These are phyloP conservation scores for Aspergillus mulundensis DNA, from an alignment of 495 filamentous ascomycete genomes.

Conservation along the genomic window DNA sequence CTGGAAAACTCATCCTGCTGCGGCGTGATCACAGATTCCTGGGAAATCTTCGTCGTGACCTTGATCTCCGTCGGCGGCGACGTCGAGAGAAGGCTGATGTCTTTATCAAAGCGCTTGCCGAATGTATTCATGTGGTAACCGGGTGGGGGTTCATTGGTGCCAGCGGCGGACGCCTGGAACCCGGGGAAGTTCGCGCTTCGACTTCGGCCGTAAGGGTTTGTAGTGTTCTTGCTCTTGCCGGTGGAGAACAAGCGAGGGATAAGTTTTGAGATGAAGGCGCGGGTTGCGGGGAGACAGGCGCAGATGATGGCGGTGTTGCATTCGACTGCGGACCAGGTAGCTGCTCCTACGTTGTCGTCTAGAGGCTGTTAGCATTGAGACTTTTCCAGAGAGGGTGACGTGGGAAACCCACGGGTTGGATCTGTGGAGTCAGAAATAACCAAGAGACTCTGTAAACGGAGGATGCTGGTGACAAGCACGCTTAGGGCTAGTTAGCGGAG, in stretches of 20 bases:
- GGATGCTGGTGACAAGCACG: conserved; percentile 51
- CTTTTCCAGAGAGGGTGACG: neutral
- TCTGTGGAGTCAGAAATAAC: conserved; percentile 40
- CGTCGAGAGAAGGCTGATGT: conserved; percentile 7
- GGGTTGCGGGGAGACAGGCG: conserved; percentile 52
- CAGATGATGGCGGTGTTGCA: conserved; percentile 56
- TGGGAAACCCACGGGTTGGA: conserved; percentile 37
- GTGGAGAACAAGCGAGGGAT: conserved; percentile 34
- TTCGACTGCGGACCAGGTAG: conserved; percentile 55
- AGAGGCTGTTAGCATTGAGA: neutral
- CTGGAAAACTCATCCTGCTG: conserved; percentile 24
- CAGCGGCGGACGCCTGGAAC: conserved; percentile 25
- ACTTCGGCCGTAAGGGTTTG: conserved; percentile 15
- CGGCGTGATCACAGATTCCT: conserved; percentile 19
- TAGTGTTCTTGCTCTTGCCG: conserved; percentile 24
- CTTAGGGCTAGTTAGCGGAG: conserved; percentile 24
- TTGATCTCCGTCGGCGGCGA: conserved; percentile 18
- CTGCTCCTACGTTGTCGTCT: conserved; percentile 51
- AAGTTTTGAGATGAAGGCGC: conserved; percentile 44
- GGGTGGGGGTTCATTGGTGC: conserved; percentile 5
- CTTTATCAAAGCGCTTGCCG: neutral
- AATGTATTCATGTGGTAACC: conserved; percentile 23
- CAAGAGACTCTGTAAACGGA: conserved; percentile 48
- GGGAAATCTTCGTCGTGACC: conserved; percentile 31
- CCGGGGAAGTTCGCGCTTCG: conserved; percentile 19